Evolutionary conservation across 2,329 filamentous ascomycete genomes (phyloP).

Genomic region (Penicillium sp.): DNA sequence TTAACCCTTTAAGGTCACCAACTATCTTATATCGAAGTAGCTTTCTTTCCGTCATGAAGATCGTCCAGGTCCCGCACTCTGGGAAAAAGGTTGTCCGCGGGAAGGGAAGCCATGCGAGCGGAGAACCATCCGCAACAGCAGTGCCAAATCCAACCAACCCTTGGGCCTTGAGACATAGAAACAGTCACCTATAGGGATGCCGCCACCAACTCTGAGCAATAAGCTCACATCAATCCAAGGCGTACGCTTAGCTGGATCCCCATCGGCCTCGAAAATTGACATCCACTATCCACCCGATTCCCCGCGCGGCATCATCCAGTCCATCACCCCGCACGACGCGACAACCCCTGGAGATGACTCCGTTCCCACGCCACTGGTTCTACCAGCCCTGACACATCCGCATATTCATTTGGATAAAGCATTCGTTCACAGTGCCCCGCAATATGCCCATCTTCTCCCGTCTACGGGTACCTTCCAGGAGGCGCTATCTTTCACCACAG

Average conservation of each 20-base stretch:
- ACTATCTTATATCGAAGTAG: background rate
- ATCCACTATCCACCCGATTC: constrained; percentile 22
- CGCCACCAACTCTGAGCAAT: constrained; percentile 16
- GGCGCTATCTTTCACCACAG: constrained; percentile 63
- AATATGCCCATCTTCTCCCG: constrained; percentile 66
- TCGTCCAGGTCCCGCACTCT: background rate
- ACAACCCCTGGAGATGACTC: constrained; percentile 3
- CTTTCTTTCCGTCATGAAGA: background rate
- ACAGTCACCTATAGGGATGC: constrained; percentile 11
- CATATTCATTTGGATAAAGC: constrained; percentile 72
- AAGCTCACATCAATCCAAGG: constrained; percentile 29
- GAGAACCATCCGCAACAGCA: background rate
- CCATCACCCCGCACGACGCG: constrained; percentile 34
- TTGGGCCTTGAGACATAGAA: background rate
- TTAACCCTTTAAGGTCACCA: background rate
- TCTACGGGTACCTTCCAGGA: constrained; percentile 67
- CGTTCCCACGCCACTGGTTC: constrained; percentile 36
- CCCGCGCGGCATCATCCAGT: constrained; percentile 33
- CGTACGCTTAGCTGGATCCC: constrained; percentile 40
- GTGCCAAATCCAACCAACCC: background rate
- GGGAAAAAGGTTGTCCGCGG: background rate
- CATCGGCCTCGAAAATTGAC: constrained; percentile 44
- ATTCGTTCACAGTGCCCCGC: constrained; percentile 45
- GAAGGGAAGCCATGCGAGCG: constrained; percentile 9
- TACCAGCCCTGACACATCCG: constrained; percentile 71